Conservation (phyloP, 1,139 yeast genomes). For the Torulaspora pretoriensis region DNA sequence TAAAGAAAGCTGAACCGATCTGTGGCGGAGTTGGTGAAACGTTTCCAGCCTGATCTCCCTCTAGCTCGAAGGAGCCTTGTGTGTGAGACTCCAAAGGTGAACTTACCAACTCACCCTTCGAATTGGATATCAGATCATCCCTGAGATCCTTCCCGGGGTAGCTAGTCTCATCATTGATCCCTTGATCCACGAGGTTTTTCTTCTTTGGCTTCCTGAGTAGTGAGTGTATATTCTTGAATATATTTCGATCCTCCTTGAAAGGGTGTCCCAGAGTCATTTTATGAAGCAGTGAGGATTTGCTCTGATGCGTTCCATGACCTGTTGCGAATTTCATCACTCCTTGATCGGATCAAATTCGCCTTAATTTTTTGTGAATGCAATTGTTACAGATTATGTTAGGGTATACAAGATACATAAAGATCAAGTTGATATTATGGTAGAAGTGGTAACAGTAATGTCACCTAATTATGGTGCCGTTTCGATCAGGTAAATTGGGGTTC, state of each 20-base stretch:
- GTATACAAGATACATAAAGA: neutral
- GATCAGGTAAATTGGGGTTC: neutral
- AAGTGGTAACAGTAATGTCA: neutral
- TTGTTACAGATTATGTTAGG: neutral
- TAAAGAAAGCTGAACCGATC: neutral
- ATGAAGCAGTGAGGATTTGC: constrained; percentile 5
- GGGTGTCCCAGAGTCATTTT: constrained; percentile 12
- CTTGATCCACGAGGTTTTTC: neutral
- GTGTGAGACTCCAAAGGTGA: neutral
- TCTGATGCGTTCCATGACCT: constrained; percentile 7
- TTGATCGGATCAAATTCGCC: neutral
- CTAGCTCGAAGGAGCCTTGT: neutral
- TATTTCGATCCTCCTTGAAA: constrained; percentile 12
- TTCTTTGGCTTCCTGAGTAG: constrained; percentile 11
- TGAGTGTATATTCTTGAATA: constrained; percentile 14
- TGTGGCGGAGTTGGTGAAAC: neutral
- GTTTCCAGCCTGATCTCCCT: neutral
- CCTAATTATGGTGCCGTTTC: neutral
- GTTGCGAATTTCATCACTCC: constrained; percentile 3
- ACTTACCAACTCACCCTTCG: neutral
- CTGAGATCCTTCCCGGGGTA: neutral
- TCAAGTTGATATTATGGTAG: neutral
- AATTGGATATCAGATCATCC: neutral
- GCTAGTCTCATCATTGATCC: neutral
- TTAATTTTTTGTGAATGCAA: constrained; percentile 1